Evolutionary conservation across 257 asterid species (phyloP).

Genomic region (Parsonsia alboflavescens): DNA sequence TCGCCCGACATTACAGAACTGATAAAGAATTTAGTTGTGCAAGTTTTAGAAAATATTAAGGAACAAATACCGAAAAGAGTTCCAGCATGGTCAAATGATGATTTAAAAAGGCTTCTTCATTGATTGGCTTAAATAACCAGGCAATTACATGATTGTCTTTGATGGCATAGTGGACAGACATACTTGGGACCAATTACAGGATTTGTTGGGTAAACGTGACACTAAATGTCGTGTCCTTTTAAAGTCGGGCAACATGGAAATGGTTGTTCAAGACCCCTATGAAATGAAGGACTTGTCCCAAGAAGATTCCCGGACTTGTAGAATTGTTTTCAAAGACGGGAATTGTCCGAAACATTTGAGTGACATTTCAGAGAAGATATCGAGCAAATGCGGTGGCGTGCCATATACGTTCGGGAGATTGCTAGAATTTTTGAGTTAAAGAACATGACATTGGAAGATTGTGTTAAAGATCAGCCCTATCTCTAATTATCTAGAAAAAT

Average conservation of each 20-base stretch:
- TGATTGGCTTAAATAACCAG: not conserved
- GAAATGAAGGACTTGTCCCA: constrained; percentile 13
- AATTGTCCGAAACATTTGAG: constrained; percentile 12
- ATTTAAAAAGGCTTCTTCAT: constrained; percentile 6
- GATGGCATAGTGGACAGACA: constrained; percentile 12
- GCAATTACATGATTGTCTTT: constrained; percentile 20
- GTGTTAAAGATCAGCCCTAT: too few relatives aligned
- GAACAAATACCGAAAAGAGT: not conserved
- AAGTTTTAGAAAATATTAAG: constrained; percentile 1
- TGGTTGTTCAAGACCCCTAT: constrained; percentile 10
- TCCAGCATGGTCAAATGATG: not conserved
- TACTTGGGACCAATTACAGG: constrained; percentile 7
- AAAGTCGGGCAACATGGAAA: constrained; percentile 13
- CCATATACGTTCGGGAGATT: constrained; percentile 23
- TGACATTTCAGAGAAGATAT: constrained; percentile 8
- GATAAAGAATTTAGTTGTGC: constrained; percentile 4
- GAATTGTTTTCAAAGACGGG: constrained; percentile 6
- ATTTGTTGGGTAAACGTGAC: constrained; percentile 13
- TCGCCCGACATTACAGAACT: constrained; percentile 2
- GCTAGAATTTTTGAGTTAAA: constrained; percentile 25
- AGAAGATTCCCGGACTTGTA: constrained; percentile 22
- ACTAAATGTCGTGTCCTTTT: constrained; percentile 21
- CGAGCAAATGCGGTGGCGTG: constrained; percentile 20
- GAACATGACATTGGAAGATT: constrained; percentile 12
- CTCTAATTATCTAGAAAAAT: too few relatives aligned